Percentiles rank a stretch among this genome's conserved stretches.
Evolutionary conservation across 2,329 filamentous ascomycete genomes (phyloP).

Genomic region (Penicillium sp.): DNA sequence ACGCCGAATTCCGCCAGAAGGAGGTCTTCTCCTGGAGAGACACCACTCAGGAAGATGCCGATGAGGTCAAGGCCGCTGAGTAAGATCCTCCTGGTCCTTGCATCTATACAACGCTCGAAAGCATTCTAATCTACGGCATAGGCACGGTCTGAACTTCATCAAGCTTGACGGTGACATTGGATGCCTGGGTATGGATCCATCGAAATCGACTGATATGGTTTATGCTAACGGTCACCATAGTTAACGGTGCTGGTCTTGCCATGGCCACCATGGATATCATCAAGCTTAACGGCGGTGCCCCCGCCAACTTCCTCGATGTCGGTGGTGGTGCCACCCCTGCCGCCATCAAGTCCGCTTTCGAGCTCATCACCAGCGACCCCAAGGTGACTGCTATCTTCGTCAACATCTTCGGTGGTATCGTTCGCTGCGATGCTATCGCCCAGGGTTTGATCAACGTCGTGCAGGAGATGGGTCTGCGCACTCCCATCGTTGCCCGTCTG

Average conservation of each 20-base stretch:
- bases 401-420: conserved; percentile 99
- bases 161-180: conserved; percentile 99
- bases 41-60: conserved; percentile 86
- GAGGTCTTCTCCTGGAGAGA: conserved; percentile 92
- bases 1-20: conserved; percentile 96
- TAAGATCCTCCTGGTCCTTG: no score
- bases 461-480: conserved; percentile 86
- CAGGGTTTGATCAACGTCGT: conserved; percentile 92
- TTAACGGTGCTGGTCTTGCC: conserved; percentile 96
- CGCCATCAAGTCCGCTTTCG: conserved; percentile 94
- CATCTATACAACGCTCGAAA: no score
- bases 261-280: conserved; percentile 99
- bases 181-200: conserved; percentile 56
- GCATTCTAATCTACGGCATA: no score
- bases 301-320: conserved; percentile 98
- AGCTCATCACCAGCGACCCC: conserved; percentile 94
- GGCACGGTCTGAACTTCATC: conserved; percentile 89
- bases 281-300: conserved; percentile 93
- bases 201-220: no score
- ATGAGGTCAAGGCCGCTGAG: conserved; percentile 94
- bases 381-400: conserved; percentile 99
- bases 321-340: conserved; percentile 93
- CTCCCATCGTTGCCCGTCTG: conserved; percentile 90
- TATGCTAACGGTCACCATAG: conserved; percentile 29
- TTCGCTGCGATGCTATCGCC: conserved; percentile 93